A percentile compares a stretch with the other conserved stretches of the same genome.
phyloP scores from a whole-genome alignment of 2,329 filamentous ascomycete species.

The Neonectria faginata region DNA sequence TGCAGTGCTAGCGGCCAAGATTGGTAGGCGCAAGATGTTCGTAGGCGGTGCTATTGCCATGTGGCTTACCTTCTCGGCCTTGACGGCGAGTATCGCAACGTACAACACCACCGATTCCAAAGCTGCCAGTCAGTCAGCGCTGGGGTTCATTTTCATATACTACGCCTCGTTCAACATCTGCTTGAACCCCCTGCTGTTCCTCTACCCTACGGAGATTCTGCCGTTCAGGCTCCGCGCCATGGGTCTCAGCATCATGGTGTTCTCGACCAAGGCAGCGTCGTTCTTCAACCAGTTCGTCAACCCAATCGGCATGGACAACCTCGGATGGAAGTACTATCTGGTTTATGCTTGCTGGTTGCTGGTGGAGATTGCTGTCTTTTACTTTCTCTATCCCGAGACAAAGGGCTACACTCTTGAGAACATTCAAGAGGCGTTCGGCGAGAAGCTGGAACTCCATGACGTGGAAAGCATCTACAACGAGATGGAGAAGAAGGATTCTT shows the following conservation, averaged over 20 bases:
- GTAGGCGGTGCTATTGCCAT: slow-evolving; percentile 31
- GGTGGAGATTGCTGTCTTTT: slow-evolving; percentile 44
- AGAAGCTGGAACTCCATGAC: slow-evolving; percentile 2
- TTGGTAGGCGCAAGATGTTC: slow-evolving; percentile 30
- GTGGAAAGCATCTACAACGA: slow-evolving; percentile 20
- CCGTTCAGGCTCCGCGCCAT: slow-evolving; percentile 32
- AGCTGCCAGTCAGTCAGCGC: slow-evolving; percentile 29
- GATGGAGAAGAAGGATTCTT: slow-evolving; percentile 17
- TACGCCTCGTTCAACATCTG: slow-evolving; percentile 31
- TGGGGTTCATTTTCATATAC: slow-evolving; percentile 37
- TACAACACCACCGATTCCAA: slow-evolving; percentile 31
- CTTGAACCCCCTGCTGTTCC: slow-evolving; percentile 28
- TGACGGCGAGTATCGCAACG: slow-evolving; percentile 30
- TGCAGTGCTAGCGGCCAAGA: slow-evolving; percentile 27
- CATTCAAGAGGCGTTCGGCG: slow-evolving; percentile 32
- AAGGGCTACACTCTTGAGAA: slow-evolving; percentile 51
- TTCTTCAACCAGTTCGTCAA: slow-evolving; percentile 38
- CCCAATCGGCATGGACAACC: slow-evolving; percentile 43
- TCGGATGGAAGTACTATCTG: slow-evolving; percentile 39
- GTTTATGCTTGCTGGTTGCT: slow-evolving; percentile 42
- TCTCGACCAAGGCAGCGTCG: slow-evolving; percentile 30
- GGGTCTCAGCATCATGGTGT: slow-evolving; percentile 30
- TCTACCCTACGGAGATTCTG: slow-evolving; percentile 32
- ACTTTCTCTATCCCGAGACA: slow-evolving; percentile 59
- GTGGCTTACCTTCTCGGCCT: slow-evolving; percentile 29